Conservation (phyloP, 1,284 basidiomycete genomes). For the Moesziomyces globuligerus region DNA sequence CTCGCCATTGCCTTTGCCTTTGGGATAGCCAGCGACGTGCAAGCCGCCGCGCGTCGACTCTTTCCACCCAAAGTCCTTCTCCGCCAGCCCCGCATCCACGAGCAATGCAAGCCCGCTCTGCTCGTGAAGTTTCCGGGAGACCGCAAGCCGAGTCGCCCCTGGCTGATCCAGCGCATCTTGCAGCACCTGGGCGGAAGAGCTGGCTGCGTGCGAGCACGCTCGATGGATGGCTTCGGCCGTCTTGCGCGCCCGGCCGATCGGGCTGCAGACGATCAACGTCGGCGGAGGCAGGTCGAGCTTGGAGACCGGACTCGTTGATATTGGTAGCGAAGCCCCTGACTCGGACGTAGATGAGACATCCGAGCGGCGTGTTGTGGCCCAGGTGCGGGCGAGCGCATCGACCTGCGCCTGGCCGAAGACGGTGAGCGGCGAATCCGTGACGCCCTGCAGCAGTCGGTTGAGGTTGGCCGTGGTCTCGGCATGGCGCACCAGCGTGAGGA, state of each 20-base stretch:
- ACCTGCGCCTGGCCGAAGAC: constrained; percentile 54
- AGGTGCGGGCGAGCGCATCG: constrained; percentile 35
- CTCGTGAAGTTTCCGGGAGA: background rate
- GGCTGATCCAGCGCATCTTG: constrained; percentile 1
- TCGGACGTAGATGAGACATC: too few species aligned
- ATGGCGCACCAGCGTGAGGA: constrained; percentile 60
- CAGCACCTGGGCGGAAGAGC: background rate
- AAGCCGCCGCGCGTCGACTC: constrained; percentile 50
- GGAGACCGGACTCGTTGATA: constrained; percentile 6
- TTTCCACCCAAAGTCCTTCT: constrained; percentile 52
- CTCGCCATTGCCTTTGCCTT: constrained; percentile 32
- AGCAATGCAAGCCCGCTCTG: constrained; percentile 7
- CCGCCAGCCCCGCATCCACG: constrained; percentile 30
- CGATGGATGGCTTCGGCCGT: constrained; percentile 48
- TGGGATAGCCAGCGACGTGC: constrained; percentile 40
- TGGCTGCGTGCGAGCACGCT: constrained; percentile 7
- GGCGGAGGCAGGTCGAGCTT: constrained; percentile 38
- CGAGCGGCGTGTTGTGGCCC: constrained; percentile 11
- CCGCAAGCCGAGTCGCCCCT: background rate
- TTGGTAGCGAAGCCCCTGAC: too few species aligned
- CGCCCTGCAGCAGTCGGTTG: constrained; percentile 59
- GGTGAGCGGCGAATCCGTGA: constrained; percentile 59
- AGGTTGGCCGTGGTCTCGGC: constrained; percentile 61
- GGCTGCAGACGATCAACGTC: constrained; percentile 52
- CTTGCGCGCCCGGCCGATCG: constrained; percentile 51